Evolutionary conservation across 2,329 filamentous ascomycete genomes (phyloP).

Genomic region (Diaporthe capsici): DNA sequence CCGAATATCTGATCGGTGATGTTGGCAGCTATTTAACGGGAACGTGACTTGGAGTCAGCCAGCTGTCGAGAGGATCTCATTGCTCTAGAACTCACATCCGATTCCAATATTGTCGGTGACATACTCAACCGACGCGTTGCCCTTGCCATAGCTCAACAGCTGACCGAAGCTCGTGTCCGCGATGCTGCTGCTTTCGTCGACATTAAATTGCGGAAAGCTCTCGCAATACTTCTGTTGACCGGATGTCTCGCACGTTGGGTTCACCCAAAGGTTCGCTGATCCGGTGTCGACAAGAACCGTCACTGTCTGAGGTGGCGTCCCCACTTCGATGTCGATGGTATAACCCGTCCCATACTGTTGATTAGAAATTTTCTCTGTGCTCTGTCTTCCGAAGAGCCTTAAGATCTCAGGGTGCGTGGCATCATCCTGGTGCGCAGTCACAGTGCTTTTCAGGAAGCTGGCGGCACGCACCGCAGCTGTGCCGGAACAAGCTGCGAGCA

Average conservation of each 20-base stretch:
- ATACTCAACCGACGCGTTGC: constrained; percentile 58
- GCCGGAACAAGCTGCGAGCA: background rate
- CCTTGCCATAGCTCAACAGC: constrained; percentile 54
- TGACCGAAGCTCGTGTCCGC: constrained; percentile 54
- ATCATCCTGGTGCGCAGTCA: background rate
- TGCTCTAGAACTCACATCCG: constrained; percentile 52
- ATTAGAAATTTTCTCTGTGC: constrained; percentile 2
- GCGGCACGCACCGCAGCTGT: background rate
- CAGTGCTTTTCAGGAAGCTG: background rate
- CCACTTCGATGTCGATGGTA: constrained; percentile 56
- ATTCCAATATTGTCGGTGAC: constrained; percentile 62
- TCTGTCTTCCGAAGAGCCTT: background rate
- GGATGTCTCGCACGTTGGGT: constrained; percentile 60
- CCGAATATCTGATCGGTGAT: constrained; percentile 65
- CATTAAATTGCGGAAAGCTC: constrained; percentile 60
- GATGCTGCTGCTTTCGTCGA: constrained; percentile 56
- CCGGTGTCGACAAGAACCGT: constrained; percentile 67
- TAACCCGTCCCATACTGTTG: constrained; percentile 17
- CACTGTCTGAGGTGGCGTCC: constrained; percentile 62
- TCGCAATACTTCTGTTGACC: constrained; percentile 55
- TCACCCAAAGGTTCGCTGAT: constrained; percentile 69
- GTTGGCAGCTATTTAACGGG: constrained; percentile 47
- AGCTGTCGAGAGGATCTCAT: background rate
- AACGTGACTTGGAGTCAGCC: background rate
- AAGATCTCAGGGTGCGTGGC: background rate